Conservation (phyloP, 2,329 filamentous ascomycete species). For the Pseudopyrenochaeta lycopersici region DNA sequence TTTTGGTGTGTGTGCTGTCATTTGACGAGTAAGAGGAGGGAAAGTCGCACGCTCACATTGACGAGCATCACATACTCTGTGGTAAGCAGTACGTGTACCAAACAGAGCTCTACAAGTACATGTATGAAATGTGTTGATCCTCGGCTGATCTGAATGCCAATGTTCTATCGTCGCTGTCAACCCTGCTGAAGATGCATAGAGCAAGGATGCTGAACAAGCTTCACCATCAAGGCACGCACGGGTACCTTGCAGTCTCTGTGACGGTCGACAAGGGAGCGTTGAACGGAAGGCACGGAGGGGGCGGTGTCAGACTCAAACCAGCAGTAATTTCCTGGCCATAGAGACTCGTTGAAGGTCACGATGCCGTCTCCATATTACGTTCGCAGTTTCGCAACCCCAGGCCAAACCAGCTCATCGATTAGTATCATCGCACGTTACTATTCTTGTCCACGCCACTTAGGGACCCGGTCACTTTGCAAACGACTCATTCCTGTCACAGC, state of each 20-base stretch:
- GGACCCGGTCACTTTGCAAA: background rate
- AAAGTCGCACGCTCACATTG: background rate
- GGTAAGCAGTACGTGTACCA: no score
- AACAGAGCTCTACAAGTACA: no score
- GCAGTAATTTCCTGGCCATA: background rate
- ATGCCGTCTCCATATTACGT: background rate
- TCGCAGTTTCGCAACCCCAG: background rate
- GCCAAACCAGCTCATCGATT: background rate
- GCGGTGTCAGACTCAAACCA: constrained; percentile 6
- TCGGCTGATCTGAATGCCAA: no score
- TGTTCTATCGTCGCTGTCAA: no score
- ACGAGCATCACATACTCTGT: no score
- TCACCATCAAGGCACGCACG: background rate
- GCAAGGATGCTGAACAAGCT: no score
- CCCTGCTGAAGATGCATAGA: no score
- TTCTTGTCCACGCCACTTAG: background rate
- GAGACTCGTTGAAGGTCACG: no score
- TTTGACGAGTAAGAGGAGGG: background rate
- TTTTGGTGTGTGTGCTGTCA: background rate
- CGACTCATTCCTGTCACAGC: background rate
- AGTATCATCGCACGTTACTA: background rate
- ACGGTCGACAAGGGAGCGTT: background rate
- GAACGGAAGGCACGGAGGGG: constrained; percentile 1
- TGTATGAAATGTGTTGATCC: no score
- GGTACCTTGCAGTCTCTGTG: constrained; percentile 12